Base-by-base conservation (phyloP, 305 asterid genomes). In the Solanum aculeatissimum region DNA sequence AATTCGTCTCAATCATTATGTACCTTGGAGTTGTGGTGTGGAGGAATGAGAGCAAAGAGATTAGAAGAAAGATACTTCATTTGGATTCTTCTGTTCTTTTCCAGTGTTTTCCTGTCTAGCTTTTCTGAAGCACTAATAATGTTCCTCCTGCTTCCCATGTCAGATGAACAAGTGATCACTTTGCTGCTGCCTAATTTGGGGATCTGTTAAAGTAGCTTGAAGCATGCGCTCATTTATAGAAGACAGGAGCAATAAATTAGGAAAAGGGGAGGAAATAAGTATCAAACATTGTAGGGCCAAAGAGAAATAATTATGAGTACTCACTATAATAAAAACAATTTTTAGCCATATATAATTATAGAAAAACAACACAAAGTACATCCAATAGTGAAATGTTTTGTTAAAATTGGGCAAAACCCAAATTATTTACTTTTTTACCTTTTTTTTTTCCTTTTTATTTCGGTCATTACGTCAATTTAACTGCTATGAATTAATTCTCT, bases 21-120 rank as follows among this genome's bases (percentile, higher is more conserved):
- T 49, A 91, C 93, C 91, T 62, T 25, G 2, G 85, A 19, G 63
- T n/a, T 78, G 51, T 89, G 90, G 58, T 81, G 71, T 29, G 83
- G 71, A 62, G 93, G 93, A 63, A 91, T 86, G 53, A 90, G 79
- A 27, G 93, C 85, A 80, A 83, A 60, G 29, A 91, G 91, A 83
- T 75, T 58, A 13, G 51, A 60, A 71, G 81, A 83, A 40, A 91
- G 92, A 83, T 4, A 23, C 82, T 90, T 90, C 93, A 90, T 87
- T 6, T 32, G 35, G 10, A 47, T 83, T 86, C 93, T 90, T 82
- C 93, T 85, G 80, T 89, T 89, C 29, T 86, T 91, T 65, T 91
- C 93, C 2, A 84, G 51, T 4, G 84, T 83, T 68, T 87, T 89
- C 45, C 91, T 81, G 63, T 89, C 93, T 18, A 18, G 47, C 66